Evolutionary conservation across 768 basidiomycete species (phyloP).

Genomic region (Termitomyces sp.): DNA sequence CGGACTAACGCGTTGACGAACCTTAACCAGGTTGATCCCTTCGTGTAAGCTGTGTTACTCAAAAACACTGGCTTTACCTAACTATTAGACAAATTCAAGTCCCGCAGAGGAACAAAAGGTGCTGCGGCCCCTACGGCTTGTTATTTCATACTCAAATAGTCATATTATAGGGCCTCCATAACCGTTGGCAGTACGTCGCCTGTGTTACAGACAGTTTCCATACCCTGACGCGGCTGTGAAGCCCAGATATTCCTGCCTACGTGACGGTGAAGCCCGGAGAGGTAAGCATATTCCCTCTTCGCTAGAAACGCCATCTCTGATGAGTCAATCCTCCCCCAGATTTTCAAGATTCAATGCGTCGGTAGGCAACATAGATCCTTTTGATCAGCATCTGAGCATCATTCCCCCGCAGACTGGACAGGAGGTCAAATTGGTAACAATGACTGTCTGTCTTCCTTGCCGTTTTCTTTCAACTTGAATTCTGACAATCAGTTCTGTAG

Average conservation of each 20-base stretch:
- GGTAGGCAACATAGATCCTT: conserved; percentile 35
- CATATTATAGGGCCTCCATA: conserved; percentile 55
- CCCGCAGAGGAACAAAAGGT: conserved; percentile 60
- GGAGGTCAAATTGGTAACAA: conserved; percentile 79
- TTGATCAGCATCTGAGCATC: background rate
- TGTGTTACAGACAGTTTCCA: background rate
- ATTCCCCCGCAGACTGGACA: conserved; percentile 58
- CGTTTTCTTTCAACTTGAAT: background rate
- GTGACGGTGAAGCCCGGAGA: conserved; percentile 64
- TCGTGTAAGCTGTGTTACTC: conserved; percentile 45
- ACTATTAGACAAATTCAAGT: conserved; percentile 17
- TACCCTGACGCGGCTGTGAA: conserved; percentile 18
- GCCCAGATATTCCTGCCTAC: conserved; percentile 64
- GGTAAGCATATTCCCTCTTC: conserved; percentile 24
- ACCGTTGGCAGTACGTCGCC: conserved; percentile 68
- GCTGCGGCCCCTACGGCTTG: too few species aligned
- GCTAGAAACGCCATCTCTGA: conserved; percentile 1
- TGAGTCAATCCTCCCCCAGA: conserved; percentile 29
- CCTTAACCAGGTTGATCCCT: conserved; percentile 58
- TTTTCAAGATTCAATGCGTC: conserved; percentile 71
- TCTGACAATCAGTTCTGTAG: conserved; percentile 27
- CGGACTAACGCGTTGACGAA: background rate
- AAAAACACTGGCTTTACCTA: background rate
- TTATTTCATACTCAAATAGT: background rate
- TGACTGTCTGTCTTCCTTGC: conserved; percentile 45